A percentile compares a stretch with the other conserved stretches of the same genome.
Conservation (phyloP, 139 green algal genomes). For the Diplosphaera chodatii region DNA sequence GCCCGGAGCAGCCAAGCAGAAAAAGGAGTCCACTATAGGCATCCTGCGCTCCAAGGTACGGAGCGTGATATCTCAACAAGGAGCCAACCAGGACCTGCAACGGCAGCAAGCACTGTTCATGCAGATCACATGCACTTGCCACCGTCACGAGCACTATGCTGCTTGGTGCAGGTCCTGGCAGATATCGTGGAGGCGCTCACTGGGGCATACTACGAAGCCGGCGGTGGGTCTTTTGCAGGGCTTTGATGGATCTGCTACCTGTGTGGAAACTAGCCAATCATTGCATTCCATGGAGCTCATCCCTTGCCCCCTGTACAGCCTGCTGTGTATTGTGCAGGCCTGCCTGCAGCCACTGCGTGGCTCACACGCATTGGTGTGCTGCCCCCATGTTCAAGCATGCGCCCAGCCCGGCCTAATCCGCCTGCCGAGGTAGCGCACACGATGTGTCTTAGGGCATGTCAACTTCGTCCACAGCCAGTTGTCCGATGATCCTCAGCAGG, state of each 20-base stretch:
- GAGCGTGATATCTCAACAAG: no score
- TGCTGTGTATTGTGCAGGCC: not conserved
- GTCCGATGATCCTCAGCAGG: no score
- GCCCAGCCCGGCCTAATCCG: not conserved
- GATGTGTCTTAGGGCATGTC: no score
- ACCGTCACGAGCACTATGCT: no score
- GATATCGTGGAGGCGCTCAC: slow-evolving; percentile 45
- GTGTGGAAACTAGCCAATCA: no score
- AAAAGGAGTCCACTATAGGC: not conserved
- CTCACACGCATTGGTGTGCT: slow-evolving; percentile 7
- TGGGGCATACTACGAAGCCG: slow-evolving; percentile 25
- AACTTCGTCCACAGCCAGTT: no score
- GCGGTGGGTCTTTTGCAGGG: slow-evolving; percentile 6
- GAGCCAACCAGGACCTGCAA: no score
- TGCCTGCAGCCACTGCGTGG: not conserved
- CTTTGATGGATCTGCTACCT: no score
- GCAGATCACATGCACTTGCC: slow-evolving; percentile 8
- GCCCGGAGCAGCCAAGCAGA: not conserved
- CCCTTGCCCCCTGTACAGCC: no score
- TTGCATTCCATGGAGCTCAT: no score
- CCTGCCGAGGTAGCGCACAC: not conserved
- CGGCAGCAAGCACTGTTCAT: no score
- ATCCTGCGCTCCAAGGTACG: not conserved
- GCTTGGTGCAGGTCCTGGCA: slow-evolving; percentile 33
- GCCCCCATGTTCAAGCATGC: not conserved